phyloP scores from a whole-genome alignment of 441 rosid species.

The Sinapis alba region DNA sequence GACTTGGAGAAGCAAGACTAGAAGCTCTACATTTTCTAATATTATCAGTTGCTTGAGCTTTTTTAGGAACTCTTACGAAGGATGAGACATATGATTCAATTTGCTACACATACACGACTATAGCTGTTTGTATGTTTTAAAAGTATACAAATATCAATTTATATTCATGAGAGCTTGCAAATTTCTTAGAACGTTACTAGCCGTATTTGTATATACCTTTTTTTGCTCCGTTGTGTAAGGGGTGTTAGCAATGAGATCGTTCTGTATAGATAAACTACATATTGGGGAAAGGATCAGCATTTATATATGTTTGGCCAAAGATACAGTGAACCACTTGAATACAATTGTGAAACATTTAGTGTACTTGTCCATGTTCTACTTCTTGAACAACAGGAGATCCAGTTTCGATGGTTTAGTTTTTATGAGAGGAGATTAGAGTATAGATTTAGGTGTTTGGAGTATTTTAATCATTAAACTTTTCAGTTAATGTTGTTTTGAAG shows the following conservation, averaged over 20 bases:
- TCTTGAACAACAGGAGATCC: not conserved
- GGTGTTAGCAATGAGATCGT: not conserved
- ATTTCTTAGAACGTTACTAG: not conserved
- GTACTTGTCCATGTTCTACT: not conserved
- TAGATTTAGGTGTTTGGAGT: no score
- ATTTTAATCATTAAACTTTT: not conserved
- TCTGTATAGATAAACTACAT: not conserved
- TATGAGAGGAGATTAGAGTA: not conserved
- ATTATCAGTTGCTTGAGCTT: slow-evolving; percentile 64
- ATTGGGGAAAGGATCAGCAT: not conserved
- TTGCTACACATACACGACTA: slow-evolving; percentile 68
- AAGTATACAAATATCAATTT: not conserved
- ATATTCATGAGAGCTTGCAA: not conserved
- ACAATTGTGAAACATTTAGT: not conserved
- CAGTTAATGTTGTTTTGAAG: not conserved
- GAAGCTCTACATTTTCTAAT: slow-evolving; percentile 61
- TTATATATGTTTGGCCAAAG: not conserved
- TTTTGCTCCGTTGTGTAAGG: not conserved
- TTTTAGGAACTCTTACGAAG: slow-evolving; percentile 70
- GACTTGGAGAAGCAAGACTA: slow-evolving; percentile 25
- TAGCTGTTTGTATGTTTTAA: slow-evolving; percentile 60
- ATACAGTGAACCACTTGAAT: not conserved
- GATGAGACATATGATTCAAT: slow-evolving; percentile 58
- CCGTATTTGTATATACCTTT: not conserved
- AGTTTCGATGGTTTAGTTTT: not conserved